Evolutionary conservation across 139 green algal genomes (phyloP).

Genomic region (Chloropicon primus): DNA sequence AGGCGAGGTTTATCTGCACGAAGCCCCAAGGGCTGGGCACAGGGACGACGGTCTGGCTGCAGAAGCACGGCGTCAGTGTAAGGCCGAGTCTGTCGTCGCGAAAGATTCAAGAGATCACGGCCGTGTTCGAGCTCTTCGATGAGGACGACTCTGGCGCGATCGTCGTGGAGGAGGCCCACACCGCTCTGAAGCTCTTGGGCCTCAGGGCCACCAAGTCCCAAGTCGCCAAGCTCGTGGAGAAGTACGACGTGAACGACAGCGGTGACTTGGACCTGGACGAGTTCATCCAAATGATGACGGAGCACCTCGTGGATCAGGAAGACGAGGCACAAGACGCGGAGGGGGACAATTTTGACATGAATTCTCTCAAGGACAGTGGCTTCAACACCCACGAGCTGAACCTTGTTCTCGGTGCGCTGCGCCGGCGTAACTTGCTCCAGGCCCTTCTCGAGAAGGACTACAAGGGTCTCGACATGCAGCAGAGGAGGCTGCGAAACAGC

Average conservation of each 20-base stretch:
- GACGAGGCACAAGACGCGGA: background rate
- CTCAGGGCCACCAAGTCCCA: conserved; percentile 2
- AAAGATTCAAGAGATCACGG: conserved; percentile 54
- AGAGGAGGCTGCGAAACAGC: background rate
- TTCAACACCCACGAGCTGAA: background rate
- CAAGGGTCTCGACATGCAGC: background rate
- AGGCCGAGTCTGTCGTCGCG: conserved; percentile 38
- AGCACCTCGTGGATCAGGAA: conserved; percentile 35
- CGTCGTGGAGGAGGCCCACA: conserved; percentile 20
- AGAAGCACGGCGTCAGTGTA: background rate
- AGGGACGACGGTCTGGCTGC: background rate
- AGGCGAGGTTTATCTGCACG: background rate
- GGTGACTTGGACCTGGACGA: conserved; percentile 40
- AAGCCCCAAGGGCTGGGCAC: background rate
- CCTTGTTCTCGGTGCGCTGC: background rate
- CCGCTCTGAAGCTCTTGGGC: conserved; percentile 11
- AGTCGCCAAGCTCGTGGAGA: conserved; percentile 19
- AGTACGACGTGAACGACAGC: conserved; percentile 33
- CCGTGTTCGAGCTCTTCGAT: conserved; percentile 44
- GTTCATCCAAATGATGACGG: conserved; percentile 43
- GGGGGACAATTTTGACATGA: background rate
- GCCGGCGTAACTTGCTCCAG: background rate
- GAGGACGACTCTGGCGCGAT: conserved; percentile 26
- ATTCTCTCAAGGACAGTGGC: background rate
- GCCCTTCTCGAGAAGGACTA: background rate